Evolutionary conservation across 495 filamentous ascomycete species (phyloP), one percentile per base, ranked within the genome.

Genomic region (Hypomontagnella monticulosa): DNA sequence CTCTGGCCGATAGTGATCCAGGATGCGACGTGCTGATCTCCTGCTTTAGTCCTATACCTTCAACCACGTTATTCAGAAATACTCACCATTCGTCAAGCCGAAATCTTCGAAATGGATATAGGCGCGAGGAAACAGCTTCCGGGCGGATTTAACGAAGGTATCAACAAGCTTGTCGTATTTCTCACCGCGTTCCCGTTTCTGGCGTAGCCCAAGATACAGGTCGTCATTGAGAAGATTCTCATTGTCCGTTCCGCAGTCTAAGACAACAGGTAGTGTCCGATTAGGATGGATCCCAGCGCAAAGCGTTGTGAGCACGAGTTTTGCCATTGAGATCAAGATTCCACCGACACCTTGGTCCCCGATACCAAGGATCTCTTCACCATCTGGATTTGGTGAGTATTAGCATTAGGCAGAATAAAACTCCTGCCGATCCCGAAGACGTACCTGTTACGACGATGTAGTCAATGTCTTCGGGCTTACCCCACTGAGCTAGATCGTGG

Each of bases 201-300:
- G 80, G 33, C 81, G 84, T 0, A 96, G 81, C 0, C 93, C 93
- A 0, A 97, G 81, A 63, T 97, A 96, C 1, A 96, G 78, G 0
- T 91, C 82, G 68, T 97, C 93, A n/a, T 89, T 82, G 7, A 94
- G 79, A 4, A 96, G 80, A 0, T 85, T 75, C 57, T 93, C 78
- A 55, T 96, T 97, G 76, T 96, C 83, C 5, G 93, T 96, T 7
- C 93, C 93, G 61, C 91, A 93, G 66, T 97, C 93, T n/a, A 97
- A 75, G 2, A 93, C 89, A 3, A 96, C 90, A 0, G 93, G 91
- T 0, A 96, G 76, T 32, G 91, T 91, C 44, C 92, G 80, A 23
- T 88, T 87, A 10, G 92, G 92, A 73, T 95, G 89, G 32, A 97
- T 89, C 0, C 93, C 93, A 34, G 89, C 92, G 75, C 93, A 96